These are phyloP conservation scores for Apiotrichum mycotoxinovorans DNA, from an alignment of 1,284 basidiomycete species.

Conservation along the genomic window DNA sequence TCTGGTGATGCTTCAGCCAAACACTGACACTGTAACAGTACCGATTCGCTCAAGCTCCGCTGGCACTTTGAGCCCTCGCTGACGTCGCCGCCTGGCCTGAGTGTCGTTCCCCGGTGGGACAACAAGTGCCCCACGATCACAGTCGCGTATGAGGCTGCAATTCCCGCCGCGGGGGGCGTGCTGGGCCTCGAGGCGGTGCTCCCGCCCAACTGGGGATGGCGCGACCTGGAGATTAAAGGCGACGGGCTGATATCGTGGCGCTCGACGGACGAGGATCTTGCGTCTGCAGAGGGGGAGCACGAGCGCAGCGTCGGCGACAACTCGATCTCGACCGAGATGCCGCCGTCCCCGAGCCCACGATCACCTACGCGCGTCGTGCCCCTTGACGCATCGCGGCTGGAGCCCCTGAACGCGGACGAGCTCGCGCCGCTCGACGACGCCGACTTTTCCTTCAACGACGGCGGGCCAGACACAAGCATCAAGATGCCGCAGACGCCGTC, in stretches of 20 bases:
- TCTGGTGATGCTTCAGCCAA: not conserved
- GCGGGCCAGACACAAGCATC: too few species aligned
- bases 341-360: slow-evolving; percentile 6
- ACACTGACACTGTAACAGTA: slow-evolving; percentile 24
- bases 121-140: slow-evolving; percentile 21
- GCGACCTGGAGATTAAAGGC: slow-evolving; percentile 27
- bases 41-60: slow-evolving; percentile 32
- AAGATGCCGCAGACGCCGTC: slow-evolving; percentile 7
- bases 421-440: slow-evolving; percentile 12
- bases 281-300: slow-evolving; percentile 1
- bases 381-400: slow-evolving; percentile 4
- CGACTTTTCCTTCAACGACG: slow-evolving; percentile 35
- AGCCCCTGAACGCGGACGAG: not conserved
- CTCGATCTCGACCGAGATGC: slow-evolving; percentile 27
- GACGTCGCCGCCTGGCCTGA: slow-evolving; percentile 21
- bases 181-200: slow-evolving; percentile 25
- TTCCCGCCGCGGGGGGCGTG: slow-evolving; percentile 1
- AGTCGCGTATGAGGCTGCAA: slow-evolving; percentile 24
- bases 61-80: slow-evolving; percentile 31
- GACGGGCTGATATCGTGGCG: slow-evolving; percentile 32
- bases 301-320: slow-evolving; percentile 10
- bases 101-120: slow-evolving; percentile 29
- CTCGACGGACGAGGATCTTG: slow-evolving; percentile 25
- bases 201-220: slow-evolving; percentile 42
- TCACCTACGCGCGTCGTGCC: not conserved